These are phyloP conservation scores for Pseudohalonectria lignicola DNA, from an alignment of 2,329 filamentous ascomycete genomes.

Conservation along the genomic window DNA sequence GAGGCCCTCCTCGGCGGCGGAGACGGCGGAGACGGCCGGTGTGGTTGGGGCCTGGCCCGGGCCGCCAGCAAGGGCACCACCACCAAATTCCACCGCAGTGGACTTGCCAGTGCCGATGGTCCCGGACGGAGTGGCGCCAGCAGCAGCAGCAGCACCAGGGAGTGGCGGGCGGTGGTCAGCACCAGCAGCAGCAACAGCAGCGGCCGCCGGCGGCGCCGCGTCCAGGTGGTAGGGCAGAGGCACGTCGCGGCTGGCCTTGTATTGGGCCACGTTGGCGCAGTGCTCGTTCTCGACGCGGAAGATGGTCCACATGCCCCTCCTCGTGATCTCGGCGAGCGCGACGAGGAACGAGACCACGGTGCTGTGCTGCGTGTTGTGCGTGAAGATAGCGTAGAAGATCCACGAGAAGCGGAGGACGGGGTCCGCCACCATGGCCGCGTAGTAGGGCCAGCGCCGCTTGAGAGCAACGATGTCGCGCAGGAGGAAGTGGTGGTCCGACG, in stretches of 20 bases:
- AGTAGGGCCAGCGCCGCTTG: conserved; percentile 75
- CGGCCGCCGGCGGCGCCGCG: conserved; percentile 8
- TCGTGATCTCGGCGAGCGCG: conserved; percentile 65
- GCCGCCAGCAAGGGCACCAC: neutral
- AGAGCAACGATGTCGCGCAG: conserved; percentile 73
- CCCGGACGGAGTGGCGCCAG: too few species aligned
- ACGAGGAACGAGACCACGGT: conserved; percentile 73
- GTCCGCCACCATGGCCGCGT: conserved; percentile 71
- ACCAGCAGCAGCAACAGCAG: neutral
- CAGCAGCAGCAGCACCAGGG: too few species aligned
- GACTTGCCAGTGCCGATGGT: too few species aligned
- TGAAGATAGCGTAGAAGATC: conserved; percentile 87
- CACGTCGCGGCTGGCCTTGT: conserved; percentile 81
- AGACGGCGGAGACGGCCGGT: neutral
- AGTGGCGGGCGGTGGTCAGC: too few species aligned
- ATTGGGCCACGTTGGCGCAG: conserved; percentile 80
- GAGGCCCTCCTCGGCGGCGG: conserved; percentile 1
- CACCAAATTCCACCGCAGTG: too few species aligned
- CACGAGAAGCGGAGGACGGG: conserved; percentile 84
- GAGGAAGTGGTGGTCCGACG: conserved; percentile 53
- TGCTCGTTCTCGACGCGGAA: conserved; percentile 98
- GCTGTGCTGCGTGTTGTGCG: conserved; percentile 69
- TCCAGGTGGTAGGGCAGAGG: conserved; percentile 69
- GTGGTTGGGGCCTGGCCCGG: neutral
- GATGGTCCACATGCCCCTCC: conserved; percentile 82